Evolutionary conservation across 2,329 filamentous ascomycete species (phyloP).

Genomic region (Emmonsia crescens): DNA sequence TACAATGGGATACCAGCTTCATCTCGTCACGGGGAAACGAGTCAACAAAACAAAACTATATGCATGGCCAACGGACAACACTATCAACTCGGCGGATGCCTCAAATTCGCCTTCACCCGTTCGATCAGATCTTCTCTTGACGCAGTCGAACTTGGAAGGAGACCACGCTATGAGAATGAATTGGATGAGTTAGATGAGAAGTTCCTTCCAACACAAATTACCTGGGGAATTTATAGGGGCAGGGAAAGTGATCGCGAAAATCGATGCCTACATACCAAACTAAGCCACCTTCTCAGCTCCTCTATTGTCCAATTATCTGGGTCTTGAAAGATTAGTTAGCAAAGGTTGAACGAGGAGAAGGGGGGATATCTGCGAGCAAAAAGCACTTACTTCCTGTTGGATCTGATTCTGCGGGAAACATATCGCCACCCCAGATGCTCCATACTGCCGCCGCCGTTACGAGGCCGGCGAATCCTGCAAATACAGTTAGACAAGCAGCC

Average conservation of each 20-base stretch:
- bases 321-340: slow-evolving; percentile 32
- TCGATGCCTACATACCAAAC: slow-evolving; percentile 44
- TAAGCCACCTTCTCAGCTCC: slow-evolving; percentile 72
- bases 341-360: not conserved
- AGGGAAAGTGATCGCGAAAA: not conserved
- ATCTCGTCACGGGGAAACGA: not conserved
- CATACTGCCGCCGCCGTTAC: slow-evolving; percentile 72
- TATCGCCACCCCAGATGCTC: slow-evolving; percentile 74
- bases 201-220: not conserved
- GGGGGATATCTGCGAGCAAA: not conserved
- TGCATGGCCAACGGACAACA: not conserved
- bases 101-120: slow-evolving; percentile 58
- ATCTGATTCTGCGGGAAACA: slow-evolving; percentile 66
- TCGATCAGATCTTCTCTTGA: slow-evolving; percentile 56
- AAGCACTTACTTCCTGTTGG: slow-evolving; percentile 59
- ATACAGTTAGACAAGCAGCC: slow-evolving; percentile 3
- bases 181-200: not conserved
- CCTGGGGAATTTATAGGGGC: not conserved
- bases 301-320: slow-evolving; percentile 65
- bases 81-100: slow-evolving; percentile 29
- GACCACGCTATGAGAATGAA: slow-evolving; percentile 44
- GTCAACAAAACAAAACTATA: not conserved
- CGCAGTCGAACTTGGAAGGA: slow-evolving; percentile 49
- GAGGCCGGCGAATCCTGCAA: slow-evolving; percentile 64
- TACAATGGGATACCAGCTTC: not conserved